A percentile compares a stretch with the other conserved stretches of the same genome.
phyloP scores from a whole-genome alignment of 352 stramenopile species.

The Globisporangium yorkense region DNA sequence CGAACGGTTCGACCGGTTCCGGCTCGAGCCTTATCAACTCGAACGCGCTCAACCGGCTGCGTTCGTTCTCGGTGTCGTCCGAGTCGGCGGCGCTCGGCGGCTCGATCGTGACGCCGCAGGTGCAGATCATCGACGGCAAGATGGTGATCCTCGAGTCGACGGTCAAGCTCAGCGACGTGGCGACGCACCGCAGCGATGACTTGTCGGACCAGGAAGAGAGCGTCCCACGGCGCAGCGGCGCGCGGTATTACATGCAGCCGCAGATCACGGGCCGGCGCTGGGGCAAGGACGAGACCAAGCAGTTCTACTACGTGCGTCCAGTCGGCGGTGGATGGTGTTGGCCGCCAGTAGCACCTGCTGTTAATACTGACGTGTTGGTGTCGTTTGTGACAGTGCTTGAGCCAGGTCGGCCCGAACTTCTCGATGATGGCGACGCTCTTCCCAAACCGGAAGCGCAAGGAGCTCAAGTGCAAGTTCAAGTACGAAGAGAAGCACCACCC shows the following conservation, averaged over 20 bases:
- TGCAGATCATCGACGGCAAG: slow-evolving; percentile 81
- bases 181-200: slow-evolving; percentile 21
- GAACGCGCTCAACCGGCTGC: slow-evolving; percentile 41
- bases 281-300: slow-evolving; percentile 80
- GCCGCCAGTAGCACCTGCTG: neutral
- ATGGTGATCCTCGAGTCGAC: slow-evolving; percentile 77
- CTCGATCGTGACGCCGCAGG: slow-evolving; percentile 67
- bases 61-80: slow-evolving; percentile 57
- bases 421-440: slow-evolving; percentile 86
- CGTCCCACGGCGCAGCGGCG: slow-evolving; percentile 25
- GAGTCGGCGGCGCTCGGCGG: slow-evolving; percentile 54
- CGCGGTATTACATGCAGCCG: slow-evolving; percentile 34
- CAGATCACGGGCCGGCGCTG: slow-evolving; percentile 55
- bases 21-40: slow-evolving; percentile 29
- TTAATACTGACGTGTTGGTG: too few relatives aligned
- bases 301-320: slow-evolving; percentile 78
- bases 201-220: slow-evolving; percentile 21
- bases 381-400: slow-evolving; percentile 40
- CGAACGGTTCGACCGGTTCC: slow-evolving; percentile 1
- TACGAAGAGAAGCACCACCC: slow-evolving; percentile 79
- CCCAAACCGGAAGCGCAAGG: slow-evolving; percentile 70
- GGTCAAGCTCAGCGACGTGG: slow-evolving; percentile 53
- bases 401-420: slow-evolving; percentile 80
- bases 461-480: slow-evolving; percentile 88
- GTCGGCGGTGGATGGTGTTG: neutral